Percentiles rank a stretch among this genome's conserved stretches.
Evolutionary conservation across 2,329 filamentous ascomycete genomes (phyloP).

Genomic region (Phoma sp.): DNA sequence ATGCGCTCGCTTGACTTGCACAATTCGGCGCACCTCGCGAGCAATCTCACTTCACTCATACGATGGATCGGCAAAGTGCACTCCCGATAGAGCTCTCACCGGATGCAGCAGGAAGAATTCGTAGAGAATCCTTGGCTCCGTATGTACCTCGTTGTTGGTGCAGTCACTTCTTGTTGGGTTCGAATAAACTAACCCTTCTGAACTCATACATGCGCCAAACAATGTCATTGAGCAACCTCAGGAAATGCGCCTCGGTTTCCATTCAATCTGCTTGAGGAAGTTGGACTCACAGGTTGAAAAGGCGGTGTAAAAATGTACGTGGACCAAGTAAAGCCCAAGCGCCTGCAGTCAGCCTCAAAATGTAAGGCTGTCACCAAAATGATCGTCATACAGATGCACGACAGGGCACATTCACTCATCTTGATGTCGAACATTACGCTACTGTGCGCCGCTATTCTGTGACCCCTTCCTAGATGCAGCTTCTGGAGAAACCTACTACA

Average conservation of each 20-base stretch:
- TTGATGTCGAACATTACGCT: background rate
- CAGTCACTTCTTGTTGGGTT: background rate
- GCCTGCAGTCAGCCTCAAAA: slow-evolving; percentile 15
- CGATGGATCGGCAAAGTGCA: background rate
- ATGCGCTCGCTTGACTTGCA: slow-evolving; percentile 2
- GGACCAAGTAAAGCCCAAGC: slow-evolving; percentile 10
- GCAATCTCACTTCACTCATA: background rate
- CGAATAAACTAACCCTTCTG: background rate
- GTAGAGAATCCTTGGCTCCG: background rate
- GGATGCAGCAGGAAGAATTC: background rate
- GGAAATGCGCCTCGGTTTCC: background rate
- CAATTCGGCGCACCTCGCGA: background rate
- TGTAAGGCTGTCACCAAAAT: slow-evolving; percentile 1
- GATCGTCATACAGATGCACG: slow-evolving; percentile 8
- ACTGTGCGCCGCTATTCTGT: background rate
- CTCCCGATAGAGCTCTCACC: background rate
- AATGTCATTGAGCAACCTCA: background rate
- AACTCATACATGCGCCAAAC: background rate
- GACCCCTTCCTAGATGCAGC: background rate
- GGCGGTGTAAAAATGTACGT: slow-evolving; percentile 18
- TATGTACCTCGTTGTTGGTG: background rate
- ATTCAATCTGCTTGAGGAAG: background rate
- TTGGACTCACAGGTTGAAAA: background rate
- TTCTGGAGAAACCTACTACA: background rate
- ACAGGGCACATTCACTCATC: background rate